phyloP scores from a whole-genome alignment of 1,284 basidiomycete species.

The Malassezia pachydermatis region DNA sequence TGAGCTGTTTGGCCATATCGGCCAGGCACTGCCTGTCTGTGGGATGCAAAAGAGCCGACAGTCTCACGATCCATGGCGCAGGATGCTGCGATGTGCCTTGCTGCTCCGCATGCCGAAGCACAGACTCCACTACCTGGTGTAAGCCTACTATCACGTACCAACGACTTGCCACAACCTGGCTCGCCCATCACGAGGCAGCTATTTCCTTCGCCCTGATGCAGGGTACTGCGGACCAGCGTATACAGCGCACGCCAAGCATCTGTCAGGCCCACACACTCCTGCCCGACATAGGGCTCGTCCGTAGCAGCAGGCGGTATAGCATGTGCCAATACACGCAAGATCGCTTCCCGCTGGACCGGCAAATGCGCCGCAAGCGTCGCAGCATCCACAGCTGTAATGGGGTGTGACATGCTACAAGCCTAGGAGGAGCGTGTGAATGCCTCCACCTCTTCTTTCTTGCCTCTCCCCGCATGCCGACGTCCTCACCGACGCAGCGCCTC shows the following conservation, averaged over 20 bases:
- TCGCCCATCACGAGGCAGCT: conserved; percentile 38
- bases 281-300: conserved; percentile 12
- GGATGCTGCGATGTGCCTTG: background rate
- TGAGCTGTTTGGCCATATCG: conserved; percentile 41
- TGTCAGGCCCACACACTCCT: conserved; percentile 27
- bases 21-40: conserved; percentile 38
- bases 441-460: background rate
- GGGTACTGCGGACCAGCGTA: conserved; percentile 23
- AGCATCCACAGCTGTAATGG: background rate
- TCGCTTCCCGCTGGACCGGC: background rate
- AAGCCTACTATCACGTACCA: conserved; percentile 13
- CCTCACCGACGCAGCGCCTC: background rate
- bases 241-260: conserved; percentile 30
- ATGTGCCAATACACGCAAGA: conserved; percentile 6
- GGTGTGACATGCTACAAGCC: background rate
- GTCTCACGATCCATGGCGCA: conserved; percentile 20
- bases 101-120: conserved; percentile 12
- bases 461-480: background rate
- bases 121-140: conserved; percentile 27
- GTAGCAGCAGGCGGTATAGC: conserved; percentile 8
- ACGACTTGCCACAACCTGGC: conserved; percentile 30
- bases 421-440: background rate
- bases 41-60: conserved; percentile 30
- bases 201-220: conserved; percentile 33
- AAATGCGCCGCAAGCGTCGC: background rate